Conservation (phyloP, 441 rosid species). For the Bruguiera hainesii region DNA sequence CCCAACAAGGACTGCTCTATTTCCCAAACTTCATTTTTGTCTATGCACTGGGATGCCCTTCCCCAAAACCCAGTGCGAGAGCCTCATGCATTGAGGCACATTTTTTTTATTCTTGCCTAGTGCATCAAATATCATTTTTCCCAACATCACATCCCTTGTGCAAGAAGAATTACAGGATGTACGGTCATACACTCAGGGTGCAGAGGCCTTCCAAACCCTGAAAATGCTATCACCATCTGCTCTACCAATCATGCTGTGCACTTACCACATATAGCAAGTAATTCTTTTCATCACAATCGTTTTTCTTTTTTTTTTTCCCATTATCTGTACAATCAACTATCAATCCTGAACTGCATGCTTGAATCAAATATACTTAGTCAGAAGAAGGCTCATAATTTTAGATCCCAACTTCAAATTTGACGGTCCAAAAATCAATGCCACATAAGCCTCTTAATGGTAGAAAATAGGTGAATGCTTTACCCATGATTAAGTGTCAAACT, state of each 20-base stretch:
- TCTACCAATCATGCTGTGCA: background rate
- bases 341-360: background rate
- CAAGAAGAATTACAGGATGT: too few relatives aligned
- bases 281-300: background rate
- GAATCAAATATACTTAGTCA: background rate
- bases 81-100: too few relatives aligned
- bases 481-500: constrained; percentile 1
- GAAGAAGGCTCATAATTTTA: background rate
- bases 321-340: constrained; percentile 6
- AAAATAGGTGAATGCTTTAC: background rate
- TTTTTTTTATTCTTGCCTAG: too few relatives aligned
- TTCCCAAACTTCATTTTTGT: too few relatives aligned
- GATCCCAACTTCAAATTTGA: background rate
- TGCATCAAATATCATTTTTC: too few relatives aligned
- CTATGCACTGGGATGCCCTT: too few relatives aligned
- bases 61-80: too few relatives aligned
- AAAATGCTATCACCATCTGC: background rate
- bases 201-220: background rate
- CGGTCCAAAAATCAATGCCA: background rate
- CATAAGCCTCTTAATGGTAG: background rate
- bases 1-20: too few relatives aligned
- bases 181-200: too few relatives aligned
- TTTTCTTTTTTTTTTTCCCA: background rate
- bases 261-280: background rate
- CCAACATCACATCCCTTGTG: too few relatives aligned